phyloP scores from a whole-genome alignment of 2,329 filamentous ascomycete species.

The Daldinia sp. region DNA sequence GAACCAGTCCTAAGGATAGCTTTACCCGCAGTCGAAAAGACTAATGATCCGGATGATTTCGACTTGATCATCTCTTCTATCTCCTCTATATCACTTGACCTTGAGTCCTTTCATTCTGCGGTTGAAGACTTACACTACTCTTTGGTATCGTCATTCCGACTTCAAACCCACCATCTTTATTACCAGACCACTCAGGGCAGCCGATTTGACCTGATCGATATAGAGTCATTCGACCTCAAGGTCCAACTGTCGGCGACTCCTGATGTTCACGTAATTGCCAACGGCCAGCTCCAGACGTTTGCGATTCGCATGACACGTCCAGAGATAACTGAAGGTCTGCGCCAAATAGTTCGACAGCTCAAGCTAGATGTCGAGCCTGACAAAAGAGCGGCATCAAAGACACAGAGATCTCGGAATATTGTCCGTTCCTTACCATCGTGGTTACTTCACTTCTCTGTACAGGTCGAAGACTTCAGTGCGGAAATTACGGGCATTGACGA shows the following conservation, averaged over 20 bases:
- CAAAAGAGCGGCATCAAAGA: slow-evolving; percentile 64
- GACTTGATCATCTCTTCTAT: slow-evolving; percentile 96
- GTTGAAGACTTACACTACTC: slow-evolving; percentile 89
- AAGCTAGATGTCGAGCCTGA: slow-evolving; percentile 76
- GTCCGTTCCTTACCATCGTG: slow-evolving; percentile 84
- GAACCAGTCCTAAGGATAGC: slow-evolving; percentile 94
- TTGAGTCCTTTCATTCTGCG: slow-evolving; percentile 94
- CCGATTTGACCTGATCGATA: slow-evolving; percentile 87
- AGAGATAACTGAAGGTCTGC: slow-evolving; percentile 92
- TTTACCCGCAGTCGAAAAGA: slow-evolving; percentile 79
- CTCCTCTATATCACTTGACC: slow-evolving; percentile 90
- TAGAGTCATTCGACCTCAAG: slow-evolving; percentile 89
- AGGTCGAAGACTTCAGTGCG: slow-evolving; percentile 88
- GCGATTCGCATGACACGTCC: slow-evolving; percentile 89
- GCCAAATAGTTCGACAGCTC: slow-evolving; percentile 89
- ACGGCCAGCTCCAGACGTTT: slow-evolving; percentile 85
- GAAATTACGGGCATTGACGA: slow-evolving; percentile 91
- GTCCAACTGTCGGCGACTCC: slow-evolving; percentile 86
- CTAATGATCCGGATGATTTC: slow-evolving; percentile 80
- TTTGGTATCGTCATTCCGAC: slow-evolving; percentile 81
- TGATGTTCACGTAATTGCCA: slow-evolving; percentile 83
- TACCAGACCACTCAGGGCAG: slow-evolving; percentile 89
- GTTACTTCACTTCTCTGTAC: slow-evolving; percentile 85
- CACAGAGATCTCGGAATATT: slow-evolving; percentile 72
- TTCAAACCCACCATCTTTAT: slow-evolving; percentile 90